Evolutionary conservation across 768 basidiomycete genomes (phyloP), one percentile per base, ranked within the genome.

Genomic region (Psilocybe sp.): DNA sequence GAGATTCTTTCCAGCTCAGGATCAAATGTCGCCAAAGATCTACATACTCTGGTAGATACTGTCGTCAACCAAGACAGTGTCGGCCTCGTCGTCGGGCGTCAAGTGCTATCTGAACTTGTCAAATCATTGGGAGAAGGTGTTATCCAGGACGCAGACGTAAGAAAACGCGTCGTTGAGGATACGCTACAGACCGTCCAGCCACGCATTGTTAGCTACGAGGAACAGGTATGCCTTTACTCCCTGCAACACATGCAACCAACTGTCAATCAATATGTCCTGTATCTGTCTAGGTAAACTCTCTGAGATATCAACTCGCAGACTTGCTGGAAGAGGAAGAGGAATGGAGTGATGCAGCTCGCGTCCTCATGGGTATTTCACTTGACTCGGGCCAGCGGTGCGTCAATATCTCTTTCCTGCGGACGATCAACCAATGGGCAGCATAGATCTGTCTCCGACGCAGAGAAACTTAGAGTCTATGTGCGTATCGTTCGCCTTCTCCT

Each of bases 401-500:
- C 5, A 19, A 13, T 35, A 9, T 40, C 47, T 15, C 18, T 28
- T 5, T 16, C 18, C 12, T 32, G 8, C 11, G 18, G 20, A 13
- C 2, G 33, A 8, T 46, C 39, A 41, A 48, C 2, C 15, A 16
- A 5, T 19, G 10, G 14, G 16, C 32, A 47, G 49, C 15, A 32
- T 43, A 60, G 54, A 33, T 57, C 52, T 12, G 75, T 86, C 28
- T 71, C 82, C 5, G 93, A 97, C 66, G 80, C 83, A 52, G 92
- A 96, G 46, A 97, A 93, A 66, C 80, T 99, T 34, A 80, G 81
- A 20, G 79, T 96, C 34, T 97, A 98, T 64, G 85, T 98, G 51
- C 88, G 95, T 50, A 96, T 98, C 56, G 91, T 98, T 46, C 86
- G 97, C 14, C 78, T 98, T 5, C 78, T 97, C 15, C 78, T 99